Conservation (phyloP, 495 filamentous ascomycete genomes). For the Copromyces sp. region DNA sequence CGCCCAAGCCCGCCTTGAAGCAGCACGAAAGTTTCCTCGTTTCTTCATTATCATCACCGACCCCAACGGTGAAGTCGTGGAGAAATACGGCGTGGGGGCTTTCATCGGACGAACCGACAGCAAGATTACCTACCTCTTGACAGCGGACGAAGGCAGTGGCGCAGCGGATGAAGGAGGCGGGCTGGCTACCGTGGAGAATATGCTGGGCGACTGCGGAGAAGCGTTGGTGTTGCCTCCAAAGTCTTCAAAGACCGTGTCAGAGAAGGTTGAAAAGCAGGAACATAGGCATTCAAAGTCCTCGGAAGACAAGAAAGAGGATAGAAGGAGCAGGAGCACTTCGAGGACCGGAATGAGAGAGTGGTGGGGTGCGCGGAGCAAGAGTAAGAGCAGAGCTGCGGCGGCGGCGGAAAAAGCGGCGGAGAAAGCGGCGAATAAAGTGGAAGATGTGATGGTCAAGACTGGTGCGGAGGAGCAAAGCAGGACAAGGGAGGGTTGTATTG, state of each 20-base stretch:
- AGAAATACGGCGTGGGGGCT: slow-evolving; percentile 41
- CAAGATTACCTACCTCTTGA: slow-evolving; percentile 47
- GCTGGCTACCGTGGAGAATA: slow-evolving; percentile 42
- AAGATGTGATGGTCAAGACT: neutral
- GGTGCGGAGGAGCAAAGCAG: neutral
- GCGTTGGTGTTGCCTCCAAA: slow-evolving; percentile 13
- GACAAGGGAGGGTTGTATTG: slow-evolving; percentile 39
- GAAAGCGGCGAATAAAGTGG: neutral
- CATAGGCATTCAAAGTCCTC: neutral
- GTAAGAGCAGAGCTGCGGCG: neutral
- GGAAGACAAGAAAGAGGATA: slow-evolving; percentile 6
- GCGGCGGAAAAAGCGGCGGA: neutral
- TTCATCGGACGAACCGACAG: slow-evolving; percentile 49
- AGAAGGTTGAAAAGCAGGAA: neutral
- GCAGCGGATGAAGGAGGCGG: slow-evolving; percentile 46
- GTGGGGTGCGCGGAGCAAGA: slow-evolving; percentile 1
- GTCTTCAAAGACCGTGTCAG: neutral
- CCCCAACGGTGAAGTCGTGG: slow-evolving; percentile 33
- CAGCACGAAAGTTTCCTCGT: slow-evolving; percentile 39
- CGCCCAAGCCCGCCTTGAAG: slow-evolving; percentile 48
- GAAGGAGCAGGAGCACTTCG: slow-evolving; percentile 8
- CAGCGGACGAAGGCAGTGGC: slow-evolving; percentile 38
- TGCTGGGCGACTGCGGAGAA: slow-evolving; percentile 37
- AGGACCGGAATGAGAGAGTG: slow-evolving; percentile 17
- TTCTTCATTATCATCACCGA: slow-evolving; percentile 45